phyloP scores from a whole-genome alignment of 2,329 filamentous ascomycete genomes.

The Nemania bipapillata region DNA sequence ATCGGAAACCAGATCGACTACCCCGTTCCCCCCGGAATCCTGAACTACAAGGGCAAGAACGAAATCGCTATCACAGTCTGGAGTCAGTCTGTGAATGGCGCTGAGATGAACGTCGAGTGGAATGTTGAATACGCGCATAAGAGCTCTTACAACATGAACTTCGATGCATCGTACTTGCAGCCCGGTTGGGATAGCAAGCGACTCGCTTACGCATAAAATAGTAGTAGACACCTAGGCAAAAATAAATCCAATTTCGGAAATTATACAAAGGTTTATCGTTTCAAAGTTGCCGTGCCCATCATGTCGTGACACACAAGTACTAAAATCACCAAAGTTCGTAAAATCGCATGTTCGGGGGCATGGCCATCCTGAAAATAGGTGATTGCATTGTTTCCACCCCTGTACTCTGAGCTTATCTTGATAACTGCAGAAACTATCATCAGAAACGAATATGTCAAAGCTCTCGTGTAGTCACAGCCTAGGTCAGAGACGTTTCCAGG shows the following conservation, averaged over 20 bases:
- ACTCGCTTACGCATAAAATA: constrained; percentile 51
- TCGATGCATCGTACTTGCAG: constrained; percentile 61
- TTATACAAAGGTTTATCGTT: too few species aligned
- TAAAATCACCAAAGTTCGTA: too few species aligned
- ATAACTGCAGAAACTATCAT: not conserved
- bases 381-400: not conserved
- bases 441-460: not conserved
- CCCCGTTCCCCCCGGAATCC: constrained; percentile 68
- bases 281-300: too few species aligned
- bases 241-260: not conserved
- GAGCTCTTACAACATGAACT: constrained; percentile 63
- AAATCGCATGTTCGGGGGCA: too few species aligned
- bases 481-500: not conserved
- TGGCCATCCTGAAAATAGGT: too few species aligned
- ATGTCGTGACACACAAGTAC: too few species aligned
- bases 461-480: not conserved
- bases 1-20: constrained; percentile 71
- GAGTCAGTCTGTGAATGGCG: constrained; percentile 66
- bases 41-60: constrained; percentile 68
- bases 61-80: constrained; percentile 68
- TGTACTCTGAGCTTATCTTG: not conserved
- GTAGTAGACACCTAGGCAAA: not conserved
- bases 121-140: constrained; percentile 64
- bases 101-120: constrained; percentile 62
- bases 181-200: constrained; percentile 61